These are phyloP conservation scores for Conticribra weissflogii DNA, from an alignment of 108 stramenopile species.

Conservation along the genomic window DNA sequence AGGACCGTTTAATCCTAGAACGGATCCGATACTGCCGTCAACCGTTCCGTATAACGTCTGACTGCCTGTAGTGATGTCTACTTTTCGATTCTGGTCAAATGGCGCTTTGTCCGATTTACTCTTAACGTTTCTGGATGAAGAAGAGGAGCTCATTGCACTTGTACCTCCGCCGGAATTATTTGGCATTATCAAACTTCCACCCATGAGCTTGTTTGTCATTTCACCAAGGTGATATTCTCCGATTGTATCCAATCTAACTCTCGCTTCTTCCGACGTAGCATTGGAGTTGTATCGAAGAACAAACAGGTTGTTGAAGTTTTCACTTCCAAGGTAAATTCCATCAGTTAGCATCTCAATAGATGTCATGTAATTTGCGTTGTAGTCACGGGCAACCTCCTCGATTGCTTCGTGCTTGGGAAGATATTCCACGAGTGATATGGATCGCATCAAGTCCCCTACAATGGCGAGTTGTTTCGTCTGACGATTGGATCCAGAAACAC, in stretches of 20 bases:
- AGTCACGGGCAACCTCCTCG: slow-evolving; percentile 94
- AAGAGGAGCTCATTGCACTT: slow-evolving; percentile 9
- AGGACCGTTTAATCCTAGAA: slow-evolving; percentile 83
- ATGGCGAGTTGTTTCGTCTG: slow-evolving; percentile 81
- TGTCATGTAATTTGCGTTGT: slow-evolving; percentile 95
- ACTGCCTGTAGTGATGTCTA: slow-evolving; percentile 71
- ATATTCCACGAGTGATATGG: slow-evolving; percentile 91
- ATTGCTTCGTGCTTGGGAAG: slow-evolving; percentile 77
- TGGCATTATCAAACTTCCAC: slow-evolving; percentile 93
- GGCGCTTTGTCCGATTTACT: slow-evolving; percentile 19
- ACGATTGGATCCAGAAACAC: slow-evolving; percentile 7
- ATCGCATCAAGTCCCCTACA: slow-evolving; percentile 97
- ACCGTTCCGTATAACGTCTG: slow-evolving; percentile 95
- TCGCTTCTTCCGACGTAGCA: slow-evolving; percentile 82
- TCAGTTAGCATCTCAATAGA: slow-evolving; percentile 93
- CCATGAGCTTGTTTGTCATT: slow-evolving; percentile 92
- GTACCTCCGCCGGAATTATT: slow-evolving; percentile 26
- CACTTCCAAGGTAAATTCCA: slow-evolving; percentile 91
- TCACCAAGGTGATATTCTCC: slow-evolving; percentile 97
- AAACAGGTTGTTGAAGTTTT: slow-evolving; percentile 93
- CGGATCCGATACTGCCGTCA: slow-evolving; percentile 91
- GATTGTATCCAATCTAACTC: slow-evolving; percentile 86
- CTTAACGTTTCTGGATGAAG: slow-evolving; percentile 8
- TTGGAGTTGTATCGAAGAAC: slow-evolving; percentile 81
- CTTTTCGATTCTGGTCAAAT: slow-evolving; percentile 38